Percentiles rank a stretch among this genome's conserved stretches.
phyloP scores from a whole-genome alignment of 306 rosid genomes.

The Vigna mungo region DNA sequence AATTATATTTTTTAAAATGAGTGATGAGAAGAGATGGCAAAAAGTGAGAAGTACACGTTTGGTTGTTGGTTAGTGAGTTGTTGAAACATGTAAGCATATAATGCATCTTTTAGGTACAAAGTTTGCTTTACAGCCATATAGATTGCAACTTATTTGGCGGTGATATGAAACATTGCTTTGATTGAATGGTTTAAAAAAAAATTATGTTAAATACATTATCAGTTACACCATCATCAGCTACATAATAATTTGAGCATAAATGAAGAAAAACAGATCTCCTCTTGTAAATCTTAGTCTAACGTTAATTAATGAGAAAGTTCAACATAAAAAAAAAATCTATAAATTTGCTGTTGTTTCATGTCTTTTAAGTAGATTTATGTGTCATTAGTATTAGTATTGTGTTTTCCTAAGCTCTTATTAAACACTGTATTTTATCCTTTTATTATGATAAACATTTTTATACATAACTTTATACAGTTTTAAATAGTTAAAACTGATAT shows the following conservation, averaged over 20 bases:
- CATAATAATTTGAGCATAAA: too few species aligned
- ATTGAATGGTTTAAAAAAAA: not conserved
- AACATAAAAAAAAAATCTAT: too few species aligned
- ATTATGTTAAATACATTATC: too few species aligned
- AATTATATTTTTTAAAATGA: not conserved
- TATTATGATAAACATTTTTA: not conserved
- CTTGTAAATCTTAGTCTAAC: too few species aligned
- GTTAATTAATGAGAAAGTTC: too few species aligned
- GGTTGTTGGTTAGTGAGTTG: slow-evolving; percentile 58
- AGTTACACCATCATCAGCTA: too few species aligned
- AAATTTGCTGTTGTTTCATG: too few species aligned
- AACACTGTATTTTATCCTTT: not conserved
- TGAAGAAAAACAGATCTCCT: too few species aligned
- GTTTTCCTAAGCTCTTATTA: not conserved
- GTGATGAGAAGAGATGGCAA: slow-evolving; percentile 51
- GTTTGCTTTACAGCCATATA: slow-evolving; percentile 59
- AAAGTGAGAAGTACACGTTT: slow-evolving; percentile 63
- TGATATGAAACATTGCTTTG: slow-evolving; percentile 21
- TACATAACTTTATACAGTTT: not conserved
- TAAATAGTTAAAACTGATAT: not conserved
- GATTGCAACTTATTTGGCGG: slow-evolving; percentile 32
- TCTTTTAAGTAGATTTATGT: too few species aligned
- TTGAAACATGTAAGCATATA: slow-evolving; percentile 42
- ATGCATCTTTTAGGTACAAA: slow-evolving; percentile 56
- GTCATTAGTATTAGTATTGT: too few species aligned